Evolutionary conservation across 352 stramenopile species (phyloP).

Genomic region (Phytophthora pisi): DNA sequence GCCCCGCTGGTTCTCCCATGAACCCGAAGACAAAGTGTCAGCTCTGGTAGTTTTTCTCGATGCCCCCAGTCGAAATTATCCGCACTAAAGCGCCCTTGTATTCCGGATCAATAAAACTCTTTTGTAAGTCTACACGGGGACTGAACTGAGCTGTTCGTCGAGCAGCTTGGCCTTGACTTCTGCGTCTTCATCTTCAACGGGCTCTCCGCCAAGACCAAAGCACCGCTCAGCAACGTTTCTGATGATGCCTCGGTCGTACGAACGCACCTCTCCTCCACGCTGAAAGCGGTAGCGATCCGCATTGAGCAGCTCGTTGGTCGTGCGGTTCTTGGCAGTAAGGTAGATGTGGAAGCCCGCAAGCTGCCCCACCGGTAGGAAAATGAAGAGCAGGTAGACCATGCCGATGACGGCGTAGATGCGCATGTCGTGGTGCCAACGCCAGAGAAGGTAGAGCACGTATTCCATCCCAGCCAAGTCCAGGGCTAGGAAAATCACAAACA

Average conservation of each 20-base stretch:
- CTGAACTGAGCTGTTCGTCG: conserved; percentile 21
- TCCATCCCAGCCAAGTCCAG: conserved; percentile 58
- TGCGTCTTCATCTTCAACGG: conserved; percentile 16
- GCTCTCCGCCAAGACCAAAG: conserved; percentile 25
- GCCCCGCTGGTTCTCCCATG: conserved; percentile 59
- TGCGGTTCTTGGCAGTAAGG: conserved; percentile 72
- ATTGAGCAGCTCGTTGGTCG: conserved; percentile 84
- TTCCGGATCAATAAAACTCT: conserved; percentile 20
- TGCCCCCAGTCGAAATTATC: not conserved
- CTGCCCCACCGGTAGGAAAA: conserved; percentile 59
- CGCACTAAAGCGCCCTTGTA: conserved; percentile 4
- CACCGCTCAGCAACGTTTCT: conserved; percentile 54
- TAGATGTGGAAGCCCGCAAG: conserved; percentile 78
- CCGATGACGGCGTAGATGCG: conserved; percentile 33
- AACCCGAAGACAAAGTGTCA: conserved; percentile 73
- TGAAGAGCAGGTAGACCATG: conserved; percentile 54
- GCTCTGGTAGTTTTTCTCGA: conserved; percentile 59
- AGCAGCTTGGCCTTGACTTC: conserved; percentile 36
- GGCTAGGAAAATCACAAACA: conserved; percentile 57
- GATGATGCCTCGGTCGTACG: conserved; percentile 55
- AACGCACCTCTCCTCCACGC: conserved; percentile 36
- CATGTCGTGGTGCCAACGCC: conserved; percentile 44
- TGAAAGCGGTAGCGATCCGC: conserved; percentile 67
- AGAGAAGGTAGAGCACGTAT: conserved; percentile 67
- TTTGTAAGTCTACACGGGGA: conserved; percentile 28